These are phyloP conservation scores for Nitzschia sp. DNA, from an alignment of 108 stramenopile species.

Conservation along the genomic window DNA sequence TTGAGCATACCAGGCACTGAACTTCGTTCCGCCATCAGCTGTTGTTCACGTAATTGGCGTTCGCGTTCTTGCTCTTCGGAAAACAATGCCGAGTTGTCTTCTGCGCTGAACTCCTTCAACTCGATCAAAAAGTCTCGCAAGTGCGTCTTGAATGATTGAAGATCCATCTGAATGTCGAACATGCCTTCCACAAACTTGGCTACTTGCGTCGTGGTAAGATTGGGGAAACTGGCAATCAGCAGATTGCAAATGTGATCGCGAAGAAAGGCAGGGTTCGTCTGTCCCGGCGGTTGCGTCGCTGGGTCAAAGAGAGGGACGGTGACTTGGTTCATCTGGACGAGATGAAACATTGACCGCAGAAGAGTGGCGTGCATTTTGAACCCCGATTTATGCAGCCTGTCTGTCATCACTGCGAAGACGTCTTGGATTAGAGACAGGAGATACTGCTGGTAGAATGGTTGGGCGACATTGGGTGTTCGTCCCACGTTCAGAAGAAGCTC, in stretches of 20 bases:
- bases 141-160: constrained; percentile 96
- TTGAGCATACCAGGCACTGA: constrained; percentile 97
- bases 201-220: constrained; percentile 90
- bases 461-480: constrained; percentile 87
- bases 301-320: constrained; percentile 94
- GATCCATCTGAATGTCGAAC: constrained; percentile 95
- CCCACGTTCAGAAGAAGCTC: constrained; percentile 94
- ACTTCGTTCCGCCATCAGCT: constrained; percentile 72
- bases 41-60: constrained; percentile 60
- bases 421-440: constrained; percentile 96
- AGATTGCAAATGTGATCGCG: constrained; percentile 91
- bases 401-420: constrained; percentile 98
- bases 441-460: constrained; percentile 97
- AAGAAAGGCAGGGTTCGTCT: constrained; percentile 88
- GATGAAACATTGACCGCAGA: constrained; percentile 94
- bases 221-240: constrained; percentile 92
- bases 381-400: constrained; percentile 97
- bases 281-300: constrained; percentile 68
- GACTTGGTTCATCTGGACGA: constrained; percentile 94
- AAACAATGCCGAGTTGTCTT: constrained; percentile 96
- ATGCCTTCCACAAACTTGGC: constrained; percentile 95
- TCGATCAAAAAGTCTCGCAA: constrained; percentile 98
- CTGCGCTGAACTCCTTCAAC: constrained; percentile 96
- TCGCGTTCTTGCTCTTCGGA: constrained; percentile 90
- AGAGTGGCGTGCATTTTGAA: constrained; percentile 99